Percentiles rank a stretch among this genome's conserved stretches.
Evolutionary conservation across 495 filamentous ascomycete genomes (phyloP).

Genomic region (Articulospora tetracladia): DNA sequence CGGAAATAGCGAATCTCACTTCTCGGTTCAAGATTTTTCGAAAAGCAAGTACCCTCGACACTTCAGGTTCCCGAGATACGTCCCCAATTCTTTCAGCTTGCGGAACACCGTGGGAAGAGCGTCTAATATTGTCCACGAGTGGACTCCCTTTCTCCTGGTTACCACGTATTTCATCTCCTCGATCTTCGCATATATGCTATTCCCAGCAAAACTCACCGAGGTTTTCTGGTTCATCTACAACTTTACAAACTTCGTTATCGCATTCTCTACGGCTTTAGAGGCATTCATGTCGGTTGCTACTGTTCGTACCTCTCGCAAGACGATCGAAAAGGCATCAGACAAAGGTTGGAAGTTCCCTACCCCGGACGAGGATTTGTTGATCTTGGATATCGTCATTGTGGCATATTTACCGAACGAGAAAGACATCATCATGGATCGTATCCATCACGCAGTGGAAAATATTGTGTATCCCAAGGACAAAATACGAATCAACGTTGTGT

Average conservation of each 20-base stretch:
- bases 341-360: conserved; percentile 35
- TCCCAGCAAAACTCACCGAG: conserved; percentile 7
- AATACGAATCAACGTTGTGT: conserved; percentile 35
- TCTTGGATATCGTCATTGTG: conserved; percentile 37
- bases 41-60: too few species aligned
- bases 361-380: conserved; percentile 28
- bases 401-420: conserved; percentile 40
- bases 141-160: conserved; percentile 36
- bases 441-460: conserved; percentile 32
- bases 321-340: conserved; percentile 26
- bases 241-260: conserved; percentile 8
- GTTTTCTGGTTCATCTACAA: conserved; percentile 15
- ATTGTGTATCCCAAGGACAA: conserved; percentile 35
- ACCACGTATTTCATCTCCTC: conserved; percentile 34
- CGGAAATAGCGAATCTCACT: too few species aligned
- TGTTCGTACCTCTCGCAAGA: conserved; percentile 27
- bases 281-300: conserved; percentile 32
- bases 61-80: too few species aligned
- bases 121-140: conserved; percentile 27
- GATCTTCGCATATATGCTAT: conserved; percentile 32
- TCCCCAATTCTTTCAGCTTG: background rate
- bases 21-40: too few species aligned
- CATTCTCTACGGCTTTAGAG: conserved; percentile 32
- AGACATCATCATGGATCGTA: conserved; percentile 38
- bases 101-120: background rate